Conservation (phyloP, 192 early-diverging fungal species). For the Cladochytrium replicatum region DNA sequence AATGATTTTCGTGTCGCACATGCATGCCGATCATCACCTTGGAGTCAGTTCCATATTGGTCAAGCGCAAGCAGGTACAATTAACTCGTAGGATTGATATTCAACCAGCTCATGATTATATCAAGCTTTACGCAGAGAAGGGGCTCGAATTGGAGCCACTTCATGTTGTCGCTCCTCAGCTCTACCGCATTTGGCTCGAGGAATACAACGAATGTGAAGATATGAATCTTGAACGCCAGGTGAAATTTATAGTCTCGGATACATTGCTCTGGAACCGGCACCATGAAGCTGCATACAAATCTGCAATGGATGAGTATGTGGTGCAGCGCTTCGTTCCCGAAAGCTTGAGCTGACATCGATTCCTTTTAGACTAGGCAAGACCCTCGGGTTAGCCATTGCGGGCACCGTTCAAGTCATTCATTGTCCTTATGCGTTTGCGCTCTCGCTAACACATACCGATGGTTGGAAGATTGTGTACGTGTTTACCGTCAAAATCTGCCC, state of each 20-base stretch:
- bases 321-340: no score
- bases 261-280: conserved; percentile 30
- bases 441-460: conserved; percentile 60
- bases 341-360: conserved; percentile 44
- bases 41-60: conserved; percentile 66
- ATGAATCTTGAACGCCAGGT: conserved; percentile 42
- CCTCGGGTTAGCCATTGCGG: no score
- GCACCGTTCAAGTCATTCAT: conserved; percentile 73
- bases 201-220: conserved; percentile 58
- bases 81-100: conserved; percentile 7
- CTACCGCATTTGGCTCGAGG: conserved; percentile 51
- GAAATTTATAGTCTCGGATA: conserved; percentile 39
- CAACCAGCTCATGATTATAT: neutral
- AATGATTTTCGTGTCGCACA: conserved; percentile 82
- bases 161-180: conserved; percentile 46
- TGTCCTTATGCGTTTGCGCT: conserved; percentile 75
- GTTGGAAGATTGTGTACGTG: no score
- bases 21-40: conserved; percentile 98
- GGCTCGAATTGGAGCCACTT: conserved; percentile 11
- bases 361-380: conserved; percentile 68
- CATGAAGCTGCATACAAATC: no score
- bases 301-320: no score
- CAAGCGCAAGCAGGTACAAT: conserved; percentile 55
- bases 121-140: neutral
- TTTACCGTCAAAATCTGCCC: conserved; percentile 2